Percentiles rank a stretch among this genome's conserved stretches.
phyloP scores from a whole-genome alignment of 1,284 basidiomycete genomes.

The Heliocybe sulcata region DNA sequence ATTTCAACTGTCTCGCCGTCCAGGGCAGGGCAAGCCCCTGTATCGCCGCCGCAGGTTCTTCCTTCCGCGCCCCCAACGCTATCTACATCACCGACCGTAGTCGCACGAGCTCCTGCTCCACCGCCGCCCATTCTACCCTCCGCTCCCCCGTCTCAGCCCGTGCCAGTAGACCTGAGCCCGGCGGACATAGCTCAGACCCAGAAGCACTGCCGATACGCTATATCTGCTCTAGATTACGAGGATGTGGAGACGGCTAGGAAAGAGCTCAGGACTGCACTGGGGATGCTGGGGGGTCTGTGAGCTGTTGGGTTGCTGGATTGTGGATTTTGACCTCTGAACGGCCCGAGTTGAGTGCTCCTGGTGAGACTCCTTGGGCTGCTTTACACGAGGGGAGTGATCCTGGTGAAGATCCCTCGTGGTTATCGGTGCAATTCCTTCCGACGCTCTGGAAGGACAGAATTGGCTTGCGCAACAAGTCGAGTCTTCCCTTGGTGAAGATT shows the following conservation, averaged over 20 bases:
- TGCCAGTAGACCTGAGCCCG: conserved; percentile 51
- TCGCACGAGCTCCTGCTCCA: conserved; percentile 4
- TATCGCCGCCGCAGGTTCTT: background rate
- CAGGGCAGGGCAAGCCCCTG: conserved; percentile 2
- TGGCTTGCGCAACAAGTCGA: background rate
- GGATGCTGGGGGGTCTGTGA: conserved; percentile 1
- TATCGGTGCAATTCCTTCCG: background rate
- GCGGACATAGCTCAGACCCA: conserved; percentile 65
- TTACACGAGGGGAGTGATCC: background rate
- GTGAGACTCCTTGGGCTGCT: background rate
- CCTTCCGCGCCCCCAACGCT: conserved; percentile 6
- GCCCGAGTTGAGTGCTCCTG: background rate
- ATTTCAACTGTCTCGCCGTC: conserved; percentile 1
- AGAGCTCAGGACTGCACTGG: conserved; percentile 19
- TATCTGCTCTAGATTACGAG: conserved; percentile 89
- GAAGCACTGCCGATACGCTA: conserved; percentile 87
- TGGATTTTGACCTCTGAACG: background rate
- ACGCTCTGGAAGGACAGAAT: background rate
- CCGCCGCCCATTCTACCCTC: conserved; percentile 7
- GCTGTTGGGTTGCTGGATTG: background rate
- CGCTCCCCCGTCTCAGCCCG: conserved; percentile 7
- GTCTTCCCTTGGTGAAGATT: background rate
- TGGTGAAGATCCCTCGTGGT: background rate
- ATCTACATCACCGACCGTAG: conserved; percentile 9
- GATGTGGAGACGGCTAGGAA: conserved; percentile 78